Percentiles rank a stretch among this genome's conserved stretches.
Conservation (phyloP, 2,329 filamentous ascomycete genomes). For the Phialocephala sp. region DNA sequence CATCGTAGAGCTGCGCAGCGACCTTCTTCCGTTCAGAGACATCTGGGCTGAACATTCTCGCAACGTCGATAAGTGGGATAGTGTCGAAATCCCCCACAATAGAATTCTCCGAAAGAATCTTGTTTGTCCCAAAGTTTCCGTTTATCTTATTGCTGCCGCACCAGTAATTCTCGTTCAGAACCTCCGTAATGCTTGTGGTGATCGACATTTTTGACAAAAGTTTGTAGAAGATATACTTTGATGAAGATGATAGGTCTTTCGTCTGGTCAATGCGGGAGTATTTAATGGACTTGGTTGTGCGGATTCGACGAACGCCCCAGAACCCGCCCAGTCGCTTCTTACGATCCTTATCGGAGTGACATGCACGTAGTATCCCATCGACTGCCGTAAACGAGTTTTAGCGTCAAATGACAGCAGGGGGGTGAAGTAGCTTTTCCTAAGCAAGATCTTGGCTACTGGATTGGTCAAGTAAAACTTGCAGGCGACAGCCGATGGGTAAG, state of each 20-base stretch:
- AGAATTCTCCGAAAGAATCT: not conserved
- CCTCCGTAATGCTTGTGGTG: not conserved
- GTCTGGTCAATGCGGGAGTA: not conserved
- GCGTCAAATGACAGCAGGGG: too few species aligned
- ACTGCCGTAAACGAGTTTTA: too few species aligned
- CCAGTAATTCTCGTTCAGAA: conserved; percentile 1
- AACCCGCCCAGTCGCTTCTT: too few species aligned
- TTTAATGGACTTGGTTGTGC: too few species aligned
- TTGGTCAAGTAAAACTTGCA: too few species aligned
- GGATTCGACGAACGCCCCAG: too few species aligned
- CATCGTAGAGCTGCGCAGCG: conserved; percentile 41
- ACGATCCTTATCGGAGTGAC: too few species aligned
- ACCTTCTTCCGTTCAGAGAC: conserved; percentile 40
- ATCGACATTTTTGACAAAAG: not conserved
- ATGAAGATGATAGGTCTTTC: not conserved
- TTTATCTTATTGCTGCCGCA: conserved; percentile 4
- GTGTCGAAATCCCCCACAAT: conserved; percentile 36
- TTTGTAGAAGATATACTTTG: not conserved
- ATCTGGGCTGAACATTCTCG: conserved; percentile 39
- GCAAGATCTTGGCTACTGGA: too few species aligned
- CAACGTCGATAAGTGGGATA: conserved; percentile 47
- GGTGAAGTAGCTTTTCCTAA: too few species aligned
- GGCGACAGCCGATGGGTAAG: too few species aligned
- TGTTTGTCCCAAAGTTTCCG: conserved; percentile 5
- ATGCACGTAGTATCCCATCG: too few species aligned